These are phyloP conservation scores for Saccharomycopsis guyanensis DNA, from an alignment of 805 yeast species.

Conservation along the genomic window DNA sequence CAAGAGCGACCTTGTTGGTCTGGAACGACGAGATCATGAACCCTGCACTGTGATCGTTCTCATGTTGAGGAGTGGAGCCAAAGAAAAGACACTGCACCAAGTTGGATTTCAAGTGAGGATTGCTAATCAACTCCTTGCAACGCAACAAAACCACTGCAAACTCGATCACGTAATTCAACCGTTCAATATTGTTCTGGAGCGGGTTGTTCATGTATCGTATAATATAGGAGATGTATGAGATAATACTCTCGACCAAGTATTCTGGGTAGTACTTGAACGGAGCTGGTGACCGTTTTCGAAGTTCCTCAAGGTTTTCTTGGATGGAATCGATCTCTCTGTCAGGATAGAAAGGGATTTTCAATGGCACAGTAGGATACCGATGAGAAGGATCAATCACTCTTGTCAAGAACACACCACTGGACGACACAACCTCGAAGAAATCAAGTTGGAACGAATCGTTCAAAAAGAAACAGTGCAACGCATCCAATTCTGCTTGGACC, in stretches of 20 bases:
- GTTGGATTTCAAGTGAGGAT: slow-evolving; percentile 87
- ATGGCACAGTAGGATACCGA: slow-evolving; percentile 43
- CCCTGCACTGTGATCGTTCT: slow-evolving; percentile 55
- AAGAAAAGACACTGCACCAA: slow-evolving; percentile 71
- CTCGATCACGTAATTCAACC: slow-evolving; percentile 54
- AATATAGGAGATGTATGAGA: slow-evolving; percentile 61
- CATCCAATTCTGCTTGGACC: slow-evolving; percentile 40
- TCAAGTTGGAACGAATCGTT: slow-evolving; percentile 53
- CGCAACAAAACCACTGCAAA: slow-evolving; percentile 69
- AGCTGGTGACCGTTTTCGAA: slow-evolving; percentile 55
- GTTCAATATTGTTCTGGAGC: slow-evolving; percentile 39
- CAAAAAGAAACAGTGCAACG: slow-evolving; percentile 56
- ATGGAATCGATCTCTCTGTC: slow-evolving; percentile 56
- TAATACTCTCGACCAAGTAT: slow-evolving; percentile 71
- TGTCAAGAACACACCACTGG: slow-evolving; percentile 64
- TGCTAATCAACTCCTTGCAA: slow-evolving; percentile 78
- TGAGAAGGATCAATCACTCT: slow-evolving; percentile 69
- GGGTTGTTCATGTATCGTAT: slow-evolving; percentile 50
- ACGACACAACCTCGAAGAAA: slow-evolving; percentile 69
- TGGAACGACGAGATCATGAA: slow-evolving; percentile 62
- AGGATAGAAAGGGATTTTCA: slow-evolving; percentile 52
- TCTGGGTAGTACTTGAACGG: slow-evolving; percentile 87
- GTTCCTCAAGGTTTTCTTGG: slow-evolving; percentile 66
- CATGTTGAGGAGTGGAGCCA: slow-evolving; percentile 54
- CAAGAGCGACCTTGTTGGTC: slow-evolving; percentile 50